A percentile compares a stretch with the other conserved stretches of the same genome.
phyloP scores from a whole-genome alignment of 2,329 filamentous ascomycete genomes.

The Mycocentrospora acerina region DNA sequence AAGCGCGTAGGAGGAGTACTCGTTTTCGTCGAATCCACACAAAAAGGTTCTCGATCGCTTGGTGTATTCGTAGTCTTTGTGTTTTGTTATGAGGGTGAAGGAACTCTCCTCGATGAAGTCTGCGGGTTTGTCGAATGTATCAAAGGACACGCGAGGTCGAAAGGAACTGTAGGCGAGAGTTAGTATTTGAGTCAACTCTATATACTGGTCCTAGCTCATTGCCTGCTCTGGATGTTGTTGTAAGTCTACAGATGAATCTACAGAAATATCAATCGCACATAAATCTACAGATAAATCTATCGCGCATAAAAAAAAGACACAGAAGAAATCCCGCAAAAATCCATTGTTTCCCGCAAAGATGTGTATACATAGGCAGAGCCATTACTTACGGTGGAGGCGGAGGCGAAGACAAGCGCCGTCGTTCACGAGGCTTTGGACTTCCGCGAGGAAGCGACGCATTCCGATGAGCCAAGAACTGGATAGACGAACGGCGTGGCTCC shows the following conservation, averaged over 20 bases:
- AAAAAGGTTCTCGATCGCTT: conserved; percentile 85
- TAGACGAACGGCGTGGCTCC: conserved; percentile 37
- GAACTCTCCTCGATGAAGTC: conserved; percentile 62
- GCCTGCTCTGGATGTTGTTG: too few species aligned
- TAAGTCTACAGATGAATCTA: too few species aligned
- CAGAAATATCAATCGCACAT: too few species aligned
- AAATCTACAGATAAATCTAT: too few species aligned
- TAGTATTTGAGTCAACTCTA: too few species aligned
- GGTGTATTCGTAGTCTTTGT: conserved; percentile 80
- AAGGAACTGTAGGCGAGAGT: conserved; percentile 54
- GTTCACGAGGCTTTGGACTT: conserved; percentile 34
- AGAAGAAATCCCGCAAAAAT: too few species aligned
- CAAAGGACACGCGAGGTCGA: conserved; percentile 69
- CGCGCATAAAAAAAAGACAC: conserved; percentile 6
- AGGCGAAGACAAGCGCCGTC: conserved; percentile 43
- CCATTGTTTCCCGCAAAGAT: too few species aligned
- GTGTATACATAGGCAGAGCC: conserved; percentile 1
- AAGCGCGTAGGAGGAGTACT: conserved; percentile 88
- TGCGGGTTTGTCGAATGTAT: conserved; percentile 69
- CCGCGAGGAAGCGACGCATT: conserved; percentile 34
- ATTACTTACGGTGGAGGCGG: conserved; percentile 48
- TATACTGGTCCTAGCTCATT: too few species aligned
- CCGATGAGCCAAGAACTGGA: conserved; percentile 41
- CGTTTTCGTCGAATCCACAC: conserved; percentile 86
- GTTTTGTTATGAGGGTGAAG: conserved; percentile 80